These are phyloP conservation scores for Arxiozyma telluris DNA, from an alignment of 1,139 yeast species.

Conservation along the genomic window DNA sequence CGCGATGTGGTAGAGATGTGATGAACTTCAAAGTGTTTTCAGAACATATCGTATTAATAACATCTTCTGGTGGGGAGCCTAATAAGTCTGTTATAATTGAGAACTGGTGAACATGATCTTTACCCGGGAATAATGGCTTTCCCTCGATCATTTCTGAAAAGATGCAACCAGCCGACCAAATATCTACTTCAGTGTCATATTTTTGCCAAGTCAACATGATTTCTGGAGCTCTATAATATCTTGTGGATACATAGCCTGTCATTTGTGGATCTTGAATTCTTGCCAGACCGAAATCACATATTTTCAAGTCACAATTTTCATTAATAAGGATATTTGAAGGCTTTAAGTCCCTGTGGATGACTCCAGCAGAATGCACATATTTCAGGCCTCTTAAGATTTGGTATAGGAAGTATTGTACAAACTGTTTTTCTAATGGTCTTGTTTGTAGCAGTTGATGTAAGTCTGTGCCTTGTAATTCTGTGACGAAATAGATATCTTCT, in stretches of 20 bases:
- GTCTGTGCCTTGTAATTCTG: conserved; percentile 95
- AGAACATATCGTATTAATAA: conserved; percentile 89
- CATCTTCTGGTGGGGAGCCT: conserved; percentile 96
- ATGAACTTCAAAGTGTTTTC: conserved; percentile 93
- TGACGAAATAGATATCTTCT: conserved; percentile 94
- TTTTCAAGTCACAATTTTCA: conserved; percentile 92
- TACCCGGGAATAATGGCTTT: conserved; percentile 97
- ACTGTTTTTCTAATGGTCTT: conserved; percentile 90
- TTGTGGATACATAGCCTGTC: conserved; percentile 96
- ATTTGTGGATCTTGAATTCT: conserved; percentile 97
- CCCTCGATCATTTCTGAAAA: conserved; percentile 98
- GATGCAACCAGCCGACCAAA: conserved; percentile 99
- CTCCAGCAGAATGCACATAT: conserved; percentile 95
- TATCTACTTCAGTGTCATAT: conserved; percentile 96
- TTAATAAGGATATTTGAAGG: conserved; percentile 89
- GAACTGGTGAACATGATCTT: conserved; percentile 97
- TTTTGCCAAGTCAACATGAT: conserved; percentile 99
- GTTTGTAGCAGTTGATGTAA: conserved; percentile 83
- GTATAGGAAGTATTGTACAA: conserved; percentile 90
- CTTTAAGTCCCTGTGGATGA: conserved; percentile 88
- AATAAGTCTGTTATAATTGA: conserved; percentile 90
- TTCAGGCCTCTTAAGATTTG: conserved; percentile 90
- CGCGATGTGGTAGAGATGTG: conserved; percentile 85
- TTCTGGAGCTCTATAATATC: conserved; percentile 97
- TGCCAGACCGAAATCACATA: conserved; percentile 95